Evolutionary conservation across 108 stramenopile species (phyloP).

Genomic region (Aurantiochytrium sp.): DNA sequence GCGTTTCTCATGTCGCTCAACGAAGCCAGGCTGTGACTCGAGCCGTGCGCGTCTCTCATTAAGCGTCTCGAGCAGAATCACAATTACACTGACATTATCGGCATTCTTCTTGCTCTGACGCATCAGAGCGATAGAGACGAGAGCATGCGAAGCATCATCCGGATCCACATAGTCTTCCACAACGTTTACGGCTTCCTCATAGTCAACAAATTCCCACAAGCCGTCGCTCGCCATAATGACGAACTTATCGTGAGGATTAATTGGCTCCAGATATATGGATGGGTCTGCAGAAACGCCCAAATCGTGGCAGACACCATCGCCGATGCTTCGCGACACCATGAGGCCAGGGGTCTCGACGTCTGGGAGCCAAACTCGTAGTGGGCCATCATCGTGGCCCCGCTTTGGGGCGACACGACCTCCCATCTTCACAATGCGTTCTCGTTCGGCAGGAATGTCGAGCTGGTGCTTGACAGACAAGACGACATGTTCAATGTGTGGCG

Average conservation of each 20-base stretch:
- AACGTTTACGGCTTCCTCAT: background rate
- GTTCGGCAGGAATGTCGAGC: background rate
- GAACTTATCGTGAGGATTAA: background rate
- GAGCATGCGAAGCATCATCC: background rate
- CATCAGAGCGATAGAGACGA: background rate
- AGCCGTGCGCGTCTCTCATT: background rate
- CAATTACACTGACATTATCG: background rate
- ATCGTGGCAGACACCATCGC: background rate
- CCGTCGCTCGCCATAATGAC: conserved; percentile 10
- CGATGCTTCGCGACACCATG: conserved; percentile 3
- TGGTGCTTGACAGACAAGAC: background rate
- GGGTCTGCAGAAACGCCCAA: background rate
- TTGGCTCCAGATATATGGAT: background rate
- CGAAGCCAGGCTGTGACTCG: background rate
- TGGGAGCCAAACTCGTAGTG: background rate
- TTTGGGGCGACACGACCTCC: background rate
- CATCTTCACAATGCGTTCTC: background rate
- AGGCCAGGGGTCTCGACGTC: background rate
- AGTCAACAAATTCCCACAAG: background rate
- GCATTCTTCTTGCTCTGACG: background rate
- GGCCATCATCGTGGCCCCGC: background rate
- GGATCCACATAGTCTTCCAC: background rate
- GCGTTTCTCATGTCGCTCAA: background rate
- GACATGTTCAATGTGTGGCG: background rate
- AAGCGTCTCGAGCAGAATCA: background rate